Evolutionary conservation across 108 stramenopile genomes (phyloP).

Genomic region (Conticribra weissflogii): DNA sequence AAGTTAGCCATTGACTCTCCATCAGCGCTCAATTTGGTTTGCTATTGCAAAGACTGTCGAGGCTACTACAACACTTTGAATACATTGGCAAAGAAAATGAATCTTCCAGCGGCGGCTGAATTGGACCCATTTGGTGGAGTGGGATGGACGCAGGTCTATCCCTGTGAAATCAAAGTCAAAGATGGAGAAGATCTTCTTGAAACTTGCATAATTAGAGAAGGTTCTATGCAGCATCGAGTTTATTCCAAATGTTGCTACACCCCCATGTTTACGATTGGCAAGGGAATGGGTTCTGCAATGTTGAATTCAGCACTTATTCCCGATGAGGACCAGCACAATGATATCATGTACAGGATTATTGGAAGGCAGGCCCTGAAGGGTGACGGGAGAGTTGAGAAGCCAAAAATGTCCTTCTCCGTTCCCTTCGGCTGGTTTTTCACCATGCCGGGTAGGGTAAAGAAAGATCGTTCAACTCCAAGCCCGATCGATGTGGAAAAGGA

Average conservation of each 20-base stretch:
- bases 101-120: slow-evolving; percentile 1
- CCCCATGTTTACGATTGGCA: slow-evolving; percentile 45
- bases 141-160: slow-evolving; percentile 43
- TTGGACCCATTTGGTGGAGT: slow-evolving; percentile 48
- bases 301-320: slow-evolving; percentile 44
- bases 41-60: slow-evolving; percentile 55
- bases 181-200: slow-evolving; percentile 40
- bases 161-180: slow-evolving; percentile 39
- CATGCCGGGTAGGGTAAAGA: slow-evolving; percentile 39
- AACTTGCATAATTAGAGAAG: slow-evolving; percentile 31
- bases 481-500: slow-evolving; percentile 25
- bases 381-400: slow-evolving; percentile 29
- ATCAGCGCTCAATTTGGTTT: slow-evolving; percentile 51
- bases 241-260: slow-evolving; percentile 53
- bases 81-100: slow-evolving; percentile 14
- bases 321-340: slow-evolving; percentile 28
- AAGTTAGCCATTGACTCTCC: slow-evolving; percentile 37
- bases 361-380: slow-evolving; percentile 45
- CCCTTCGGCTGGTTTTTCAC: slow-evolving; percentile 47
- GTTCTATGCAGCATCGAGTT: slow-evolving; percentile 26
- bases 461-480: slow-evolving; percentile 26
- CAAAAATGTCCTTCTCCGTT: slow-evolving; percentile 47
- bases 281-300: slow-evolving; percentile 26
- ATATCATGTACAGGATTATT: slow-evolving; percentile 49
- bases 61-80: slow-evolving; percentile 55